Base-by-base conservation (phyloP, 2,329 filamentous ascomycete genomes). In the Ophiostoma ips region DNA sequence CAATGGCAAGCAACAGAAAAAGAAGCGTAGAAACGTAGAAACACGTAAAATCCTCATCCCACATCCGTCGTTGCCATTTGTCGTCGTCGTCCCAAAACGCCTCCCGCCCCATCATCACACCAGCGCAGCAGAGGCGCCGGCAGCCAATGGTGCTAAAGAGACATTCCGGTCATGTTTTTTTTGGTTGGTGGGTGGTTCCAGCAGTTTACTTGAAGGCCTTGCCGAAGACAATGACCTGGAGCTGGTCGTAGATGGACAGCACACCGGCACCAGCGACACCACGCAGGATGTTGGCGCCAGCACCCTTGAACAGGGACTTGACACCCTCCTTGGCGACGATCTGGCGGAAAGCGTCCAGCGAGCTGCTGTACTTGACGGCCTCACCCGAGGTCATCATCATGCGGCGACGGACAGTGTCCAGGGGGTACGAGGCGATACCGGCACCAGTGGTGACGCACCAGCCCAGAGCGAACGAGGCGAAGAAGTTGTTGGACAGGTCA, bases 211-310 rank as follows among this genome's bases (percentile, higher is more conserved):
- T 94, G 89, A 89, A 98, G 79, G 88, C 87, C 89, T 98, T 96
- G 73, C 92, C 92, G 87, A 98, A 98, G 74, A 98, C 75, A 72
- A 98, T 75, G 71, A 98, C 82, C 85, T 98, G 92, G 72, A 87
- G 87, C 82, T 96, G 90, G 73, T 98, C 92, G 78, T 98, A 98
- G 87, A 98, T 95, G 73, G 92, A 98, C 71, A 98, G 81, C 70
- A 98, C 92, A 98, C 92, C 92, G 78, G 92, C 92, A 87, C 92
- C 94, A 69, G 92, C 92, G 69, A 98, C 92, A 95, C 92, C 94
- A 95, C 92, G 92, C 77, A 98, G 92, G 69, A 98, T 98, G 87
- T 98, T 98, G 83, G 92, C 92, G 87, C 92, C 92, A 70, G 92
- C 92, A 89, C 92, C 92, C 87, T 98, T 98, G 89, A 98, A 98